These are phyloP conservation scores for Acephala macrosclerotiorum DNA, from an alignment of 2,329 filamentous ascomycete species.

Conservation along the genomic window DNA sequence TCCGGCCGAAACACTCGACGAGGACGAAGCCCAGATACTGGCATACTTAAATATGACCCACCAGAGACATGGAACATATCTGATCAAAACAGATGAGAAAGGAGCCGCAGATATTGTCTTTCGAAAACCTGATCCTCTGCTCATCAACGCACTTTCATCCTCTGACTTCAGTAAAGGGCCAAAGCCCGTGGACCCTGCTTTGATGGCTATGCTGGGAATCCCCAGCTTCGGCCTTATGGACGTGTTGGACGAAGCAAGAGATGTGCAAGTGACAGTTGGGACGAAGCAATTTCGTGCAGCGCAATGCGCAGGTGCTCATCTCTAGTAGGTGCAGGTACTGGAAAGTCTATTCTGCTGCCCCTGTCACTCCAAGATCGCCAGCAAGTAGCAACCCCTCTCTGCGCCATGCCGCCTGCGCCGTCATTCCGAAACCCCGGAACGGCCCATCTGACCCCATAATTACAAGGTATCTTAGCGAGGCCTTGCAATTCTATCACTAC, in stretches of 20 bases:
- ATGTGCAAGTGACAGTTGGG: not conserved
- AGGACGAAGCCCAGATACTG: not conserved
- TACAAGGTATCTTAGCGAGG: too few relatives aligned
- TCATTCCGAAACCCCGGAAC: too few relatives aligned
- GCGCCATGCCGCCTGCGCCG: too few relatives aligned
- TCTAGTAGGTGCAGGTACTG: too few relatives aligned
- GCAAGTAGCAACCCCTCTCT: too few relatives aligned
- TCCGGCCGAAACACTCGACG: not conserved
- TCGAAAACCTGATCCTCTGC: not conserved
- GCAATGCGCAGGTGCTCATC: not conserved
- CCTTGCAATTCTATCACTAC: too few relatives aligned
- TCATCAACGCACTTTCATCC: not conserved
- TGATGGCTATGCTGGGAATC: not conserved
- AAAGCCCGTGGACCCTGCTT: not conserved
- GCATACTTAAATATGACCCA: slow-evolving; percentile 16
- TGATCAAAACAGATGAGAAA: slow-evolving; percentile 3
- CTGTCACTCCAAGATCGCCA: too few relatives aligned
- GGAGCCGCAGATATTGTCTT: slow-evolving; percentile 11
- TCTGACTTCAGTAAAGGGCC: not conserved
- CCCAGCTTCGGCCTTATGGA: not conserved
- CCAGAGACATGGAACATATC: slow-evolving; percentile 16
- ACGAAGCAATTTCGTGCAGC: not conserved
- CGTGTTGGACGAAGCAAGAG: not conserved
- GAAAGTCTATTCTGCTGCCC: too few relatives aligned
- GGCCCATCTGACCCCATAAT: too few relatives aligned